A percentile compares a stretch with the other conserved stretches of the same genome.
Evolutionary conservation across 768 basidiomycete genomes (phyloP).

Genomic region (Omphalotus guepiniiformis): DNA sequence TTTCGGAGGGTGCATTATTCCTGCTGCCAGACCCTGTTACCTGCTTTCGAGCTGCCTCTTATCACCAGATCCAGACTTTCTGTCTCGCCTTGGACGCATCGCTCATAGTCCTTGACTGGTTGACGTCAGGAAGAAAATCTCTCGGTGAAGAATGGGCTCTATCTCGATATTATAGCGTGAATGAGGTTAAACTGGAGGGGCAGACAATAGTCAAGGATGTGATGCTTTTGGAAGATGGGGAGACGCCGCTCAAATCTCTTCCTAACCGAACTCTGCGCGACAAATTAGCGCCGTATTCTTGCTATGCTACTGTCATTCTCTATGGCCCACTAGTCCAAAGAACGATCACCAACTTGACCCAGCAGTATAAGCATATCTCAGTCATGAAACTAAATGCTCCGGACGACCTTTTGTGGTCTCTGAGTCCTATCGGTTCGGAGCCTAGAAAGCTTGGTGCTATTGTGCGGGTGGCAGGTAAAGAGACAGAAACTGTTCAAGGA

Average conservation of each 20-base stretch:
- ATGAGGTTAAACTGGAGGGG: constrained; percentile 72
- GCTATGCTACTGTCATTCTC: constrained; percentile 85
- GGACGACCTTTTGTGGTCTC: constrained; percentile 74
- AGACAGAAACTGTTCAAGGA: constrained; percentile 67
- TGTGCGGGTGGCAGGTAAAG: constrained; percentile 69
- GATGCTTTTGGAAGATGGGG: constrained; percentile 62
- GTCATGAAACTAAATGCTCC: constrained; percentile 63
- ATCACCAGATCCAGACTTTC: constrained; percentile 83
- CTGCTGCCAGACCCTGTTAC: constrained; percentile 92
- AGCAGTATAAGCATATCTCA: constrained; percentile 46
- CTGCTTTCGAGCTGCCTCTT: constrained; percentile 81
- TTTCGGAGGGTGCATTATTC: constrained; percentile 54
- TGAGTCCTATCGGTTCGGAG: constrained; percentile 47
- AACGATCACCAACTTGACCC: constrained; percentile 45
- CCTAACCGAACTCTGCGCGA: constrained; percentile 49
- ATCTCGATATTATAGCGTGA: constrained; percentile 76
- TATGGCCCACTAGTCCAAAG: constrained; percentile 58
- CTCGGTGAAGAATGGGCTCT: constrained; percentile 90
- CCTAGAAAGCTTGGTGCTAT: constrained; percentile 46
- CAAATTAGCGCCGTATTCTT: constrained; percentile 75
- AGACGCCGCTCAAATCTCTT: constrained; percentile 16
- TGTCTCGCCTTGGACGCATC: constrained; percentile 56
- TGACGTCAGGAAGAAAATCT: constrained; percentile 82
- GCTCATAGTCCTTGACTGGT: constrained; percentile 81
- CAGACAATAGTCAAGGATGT: constrained; percentile 71